Percentiles rank a stretch among this genome's conserved stretches.
phyloP scores from a whole-genome alignment of 2,329 filamentous ascomycete genomes.

The Aspergillus novofumigatus region DNA sequence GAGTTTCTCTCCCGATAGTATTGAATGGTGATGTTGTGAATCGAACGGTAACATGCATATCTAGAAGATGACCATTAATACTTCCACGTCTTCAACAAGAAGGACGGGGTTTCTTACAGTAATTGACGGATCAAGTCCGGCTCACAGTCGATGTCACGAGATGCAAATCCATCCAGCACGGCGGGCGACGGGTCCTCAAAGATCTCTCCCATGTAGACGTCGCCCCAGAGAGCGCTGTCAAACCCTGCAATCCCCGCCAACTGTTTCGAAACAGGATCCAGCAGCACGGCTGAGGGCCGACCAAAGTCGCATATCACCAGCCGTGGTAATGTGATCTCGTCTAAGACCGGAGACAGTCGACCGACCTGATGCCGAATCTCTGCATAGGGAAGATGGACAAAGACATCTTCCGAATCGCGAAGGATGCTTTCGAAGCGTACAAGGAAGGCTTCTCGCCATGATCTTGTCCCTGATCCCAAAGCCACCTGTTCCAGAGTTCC shows the following conservation, averaged over 20 bases:
- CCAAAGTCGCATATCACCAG: conserved; percentile 51
- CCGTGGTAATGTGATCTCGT: conserved; percentile 48
- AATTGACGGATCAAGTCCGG: conserved; percentile 28
- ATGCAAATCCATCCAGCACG: conserved; percentile 35
- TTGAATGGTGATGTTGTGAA: conserved; percentile 35
- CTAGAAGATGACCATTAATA: conserved; percentile 16
- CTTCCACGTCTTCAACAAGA: background rate
- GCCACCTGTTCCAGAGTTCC: conserved; percentile 48
- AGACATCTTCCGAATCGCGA: conserved; percentile 56
- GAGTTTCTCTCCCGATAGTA: conserved; percentile 37
- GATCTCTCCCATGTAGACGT: conserved; percentile 51
- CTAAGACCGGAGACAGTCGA: conserved; percentile 43
- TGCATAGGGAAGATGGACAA: conserved; percentile 54
- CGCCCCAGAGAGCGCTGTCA: conserved; percentile 54
- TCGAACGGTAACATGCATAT: conserved; percentile 37
- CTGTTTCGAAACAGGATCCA: conserved; percentile 46
- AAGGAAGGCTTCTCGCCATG: conserved; percentile 53
- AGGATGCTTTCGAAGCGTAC: conserved; percentile 50
- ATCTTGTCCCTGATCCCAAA: conserved; percentile 41
- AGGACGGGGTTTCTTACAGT: conserved; percentile 27
- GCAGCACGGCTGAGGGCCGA: conserved; percentile 47
- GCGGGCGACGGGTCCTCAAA: conserved; percentile 38
- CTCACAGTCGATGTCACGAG: conserved; percentile 17
- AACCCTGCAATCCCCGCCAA: conserved; percentile 52
- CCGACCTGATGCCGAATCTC: conserved; percentile 49